Conservation (phyloP, 148 eudicot species). For the Limonium bicolor region DNA sequence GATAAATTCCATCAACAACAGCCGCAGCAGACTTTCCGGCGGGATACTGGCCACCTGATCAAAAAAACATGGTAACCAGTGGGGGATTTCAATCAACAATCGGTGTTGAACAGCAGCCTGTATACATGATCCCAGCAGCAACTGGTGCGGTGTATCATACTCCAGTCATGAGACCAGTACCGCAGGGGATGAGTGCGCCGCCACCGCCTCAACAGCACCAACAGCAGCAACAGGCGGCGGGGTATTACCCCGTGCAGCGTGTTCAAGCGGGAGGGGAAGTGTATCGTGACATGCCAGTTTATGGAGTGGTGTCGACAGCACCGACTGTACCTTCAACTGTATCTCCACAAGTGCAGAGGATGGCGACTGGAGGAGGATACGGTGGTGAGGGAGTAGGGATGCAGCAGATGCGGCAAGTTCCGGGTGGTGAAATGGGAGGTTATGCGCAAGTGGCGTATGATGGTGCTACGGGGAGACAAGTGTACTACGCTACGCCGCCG, state of each 20-base stretch:
- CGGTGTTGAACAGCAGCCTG: constrained; percentile 18
- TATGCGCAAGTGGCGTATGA: constrained; percentile 4
- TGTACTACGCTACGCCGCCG: neutral
- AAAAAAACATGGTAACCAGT: constrained; percentile 3
- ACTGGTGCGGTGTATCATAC: neutral
- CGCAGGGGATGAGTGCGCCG: neutral
- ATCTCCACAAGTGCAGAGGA: neutral
- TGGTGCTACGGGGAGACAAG: constrained; percentile 1
- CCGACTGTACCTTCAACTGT: neutral
- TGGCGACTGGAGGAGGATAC: neutral
- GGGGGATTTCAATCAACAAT: neutral
- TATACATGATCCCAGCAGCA: constrained; percentile 40
- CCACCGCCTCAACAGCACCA: neutral
- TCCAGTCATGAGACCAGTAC: neutral
- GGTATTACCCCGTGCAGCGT: constrained; percentile 1
- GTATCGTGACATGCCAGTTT: neutral
- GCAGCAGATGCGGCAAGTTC: neutral
- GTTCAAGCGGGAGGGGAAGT: neutral
- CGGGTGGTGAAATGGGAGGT: neutral
- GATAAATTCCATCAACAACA: constrained; percentile 11
- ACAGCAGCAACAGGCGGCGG: no score
- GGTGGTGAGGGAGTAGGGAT: neutral
- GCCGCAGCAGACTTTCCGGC: constrained; percentile 17
- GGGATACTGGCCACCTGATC: constrained; percentile 29
- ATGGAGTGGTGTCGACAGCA: neutral